Conservation (phyloP, 106 monocot species). For the Xerophyta viscosa region DNA sequence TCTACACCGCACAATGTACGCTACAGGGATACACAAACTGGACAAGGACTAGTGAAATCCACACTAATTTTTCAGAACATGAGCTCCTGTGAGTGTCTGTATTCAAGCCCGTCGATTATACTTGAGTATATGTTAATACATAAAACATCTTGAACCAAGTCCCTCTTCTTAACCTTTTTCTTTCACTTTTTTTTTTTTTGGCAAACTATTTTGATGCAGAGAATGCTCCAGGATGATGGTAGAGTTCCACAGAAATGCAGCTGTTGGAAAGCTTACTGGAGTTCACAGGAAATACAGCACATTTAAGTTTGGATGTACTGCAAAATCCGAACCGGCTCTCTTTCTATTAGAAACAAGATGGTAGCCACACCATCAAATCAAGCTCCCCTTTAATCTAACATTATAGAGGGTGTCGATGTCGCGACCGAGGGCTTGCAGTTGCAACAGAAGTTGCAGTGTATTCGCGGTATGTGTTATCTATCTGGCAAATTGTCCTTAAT, state of each 20-base stretch:
- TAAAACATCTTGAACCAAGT: no score
- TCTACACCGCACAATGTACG: conserved; percentile 81
- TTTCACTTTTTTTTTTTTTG: no score
- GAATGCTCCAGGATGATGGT: conserved; percentile 83
- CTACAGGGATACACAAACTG: conserved; percentile 54
- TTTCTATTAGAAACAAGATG: conserved; percentile 44
- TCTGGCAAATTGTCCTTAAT: no score
- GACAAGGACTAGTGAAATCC: conserved; percentile 55
- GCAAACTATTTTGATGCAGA: conserved; percentile 20
- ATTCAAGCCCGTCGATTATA: no score
- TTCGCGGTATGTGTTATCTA: no score
- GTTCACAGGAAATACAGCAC: conserved; percentile 74
- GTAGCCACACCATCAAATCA: background rate
- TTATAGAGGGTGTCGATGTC: conserved; percentile 8
- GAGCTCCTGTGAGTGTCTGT: conserved; percentile 55
- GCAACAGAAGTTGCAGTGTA: conserved; percentile 3
- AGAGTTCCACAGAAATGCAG: conserved; percentile 63
- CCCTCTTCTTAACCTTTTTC: no score
- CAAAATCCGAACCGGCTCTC: conserved; percentile 55
- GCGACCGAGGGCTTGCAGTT: no score
- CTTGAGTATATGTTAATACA: no score
- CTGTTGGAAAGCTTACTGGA: conserved; percentile 57
- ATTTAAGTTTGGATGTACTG: conserved; percentile 58
- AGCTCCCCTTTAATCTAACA: background rate
- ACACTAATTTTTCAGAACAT: conserved; percentile 54